Conservation (phyloP, 2,329 filamentous ascomycete genomes). For the Colletotrichum acutatum region DNA sequence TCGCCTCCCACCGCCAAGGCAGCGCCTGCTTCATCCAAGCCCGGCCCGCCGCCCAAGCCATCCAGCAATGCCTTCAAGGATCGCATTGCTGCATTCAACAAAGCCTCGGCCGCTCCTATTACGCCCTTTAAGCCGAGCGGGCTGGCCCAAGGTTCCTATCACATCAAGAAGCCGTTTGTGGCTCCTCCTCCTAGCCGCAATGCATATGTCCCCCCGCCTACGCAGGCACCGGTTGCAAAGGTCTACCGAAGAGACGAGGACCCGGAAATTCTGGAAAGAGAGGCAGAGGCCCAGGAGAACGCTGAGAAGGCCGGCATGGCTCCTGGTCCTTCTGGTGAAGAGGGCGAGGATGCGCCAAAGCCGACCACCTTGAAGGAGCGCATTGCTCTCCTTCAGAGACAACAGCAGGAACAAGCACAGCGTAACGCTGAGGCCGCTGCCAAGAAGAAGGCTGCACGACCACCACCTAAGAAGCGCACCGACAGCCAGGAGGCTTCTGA, state of each 20-base stretch:
- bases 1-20: slow-evolving; percentile 54
- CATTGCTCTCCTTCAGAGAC: slow-evolving; percentile 92
- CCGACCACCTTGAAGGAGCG: slow-evolving; percentile 94
- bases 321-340: slow-evolving; percentile 56
- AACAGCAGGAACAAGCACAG: slow-evolving; percentile 89
- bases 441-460: slow-evolving; percentile 87
- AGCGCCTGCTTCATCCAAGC: slow-evolving; percentile 49
- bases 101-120: slow-evolving; percentile 83
- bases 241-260: slow-evolving; percentile 91
- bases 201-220: slow-evolving; percentile 83
- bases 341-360: slow-evolving; percentile 82
- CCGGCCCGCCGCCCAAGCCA: slow-evolving; percentile 80
- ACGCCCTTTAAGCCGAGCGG: slow-evolving; percentile 89
- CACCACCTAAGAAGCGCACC: slow-evolving; percentile 72
- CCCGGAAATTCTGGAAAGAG: slow-evolving; percentile 73
- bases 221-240: slow-evolving; percentile 77
- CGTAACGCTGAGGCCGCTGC: slow-evolving; percentile 80
- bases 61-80: slow-evolving; percentile 85
- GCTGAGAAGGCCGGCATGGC: slow-evolving; percentile 76
- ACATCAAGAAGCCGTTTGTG: slow-evolving; percentile 97
- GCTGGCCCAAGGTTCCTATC: slow-evolving; percentile 69
- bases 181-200: slow-evolving; percentile 93
- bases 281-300: slow-evolving; percentile 72
- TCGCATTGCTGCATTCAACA: slow-evolving; percentile 97
- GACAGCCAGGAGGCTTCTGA: slow-evolving; percentile 57